These are phyloP conservation scores for Torrubiellomyces zombiae DNA, from an alignment of 2,329 filamentous ascomycete genomes.

Conservation along the genomic window DNA sequence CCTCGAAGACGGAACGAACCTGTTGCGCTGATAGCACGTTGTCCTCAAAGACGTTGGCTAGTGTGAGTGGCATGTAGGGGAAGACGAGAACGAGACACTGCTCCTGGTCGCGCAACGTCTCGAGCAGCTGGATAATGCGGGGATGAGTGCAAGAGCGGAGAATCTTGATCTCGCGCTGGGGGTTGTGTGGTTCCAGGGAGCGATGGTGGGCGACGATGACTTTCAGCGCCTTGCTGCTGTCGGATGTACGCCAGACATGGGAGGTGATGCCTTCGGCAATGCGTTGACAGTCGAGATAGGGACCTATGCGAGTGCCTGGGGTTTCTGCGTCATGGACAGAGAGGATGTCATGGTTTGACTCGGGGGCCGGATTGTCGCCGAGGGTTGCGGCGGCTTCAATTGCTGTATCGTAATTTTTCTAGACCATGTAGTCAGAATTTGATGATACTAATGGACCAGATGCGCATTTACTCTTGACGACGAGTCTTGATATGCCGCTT, in stretches of 20 bases:
- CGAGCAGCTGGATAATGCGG: constrained; percentile 48
- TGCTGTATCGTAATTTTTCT: constrained; percentile 43
- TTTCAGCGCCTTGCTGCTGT: constrained; percentile 55
- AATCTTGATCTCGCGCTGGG: constrained; percentile 62
- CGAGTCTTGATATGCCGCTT: constrained; percentile 41
- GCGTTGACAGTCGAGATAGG: constrained; percentile 34
- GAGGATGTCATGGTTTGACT: not conserved
- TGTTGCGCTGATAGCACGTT: constrained; percentile 10
- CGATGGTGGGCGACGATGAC: constrained; percentile 62
- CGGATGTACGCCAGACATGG: constrained; percentile 63
- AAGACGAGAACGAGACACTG: constrained; percentile 67
- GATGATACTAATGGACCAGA: constrained; percentile 6
- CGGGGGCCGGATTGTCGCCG: constrained; percentile 3
- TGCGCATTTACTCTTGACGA: constrained; percentile 32
- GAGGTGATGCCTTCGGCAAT: constrained; percentile 61
- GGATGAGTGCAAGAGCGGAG: too few relatives aligned
- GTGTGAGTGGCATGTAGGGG: constrained; percentile 62
- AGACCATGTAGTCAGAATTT: constrained; percentile 1
- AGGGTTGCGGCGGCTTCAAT: too few relatives aligned
- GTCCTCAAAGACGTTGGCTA: constrained; percentile 48
- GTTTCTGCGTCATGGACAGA: not conserved
- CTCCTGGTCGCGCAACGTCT: constrained; percentile 55
- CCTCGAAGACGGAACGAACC: constrained; percentile 33
- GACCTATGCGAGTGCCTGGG: constrained; percentile 34
- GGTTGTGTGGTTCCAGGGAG: constrained; percentile 67